These are phyloP conservation scores for Nicotiana sylvestris DNA, from an alignment of 257 asterid genomes.

Conservation along the genomic window DNA sequence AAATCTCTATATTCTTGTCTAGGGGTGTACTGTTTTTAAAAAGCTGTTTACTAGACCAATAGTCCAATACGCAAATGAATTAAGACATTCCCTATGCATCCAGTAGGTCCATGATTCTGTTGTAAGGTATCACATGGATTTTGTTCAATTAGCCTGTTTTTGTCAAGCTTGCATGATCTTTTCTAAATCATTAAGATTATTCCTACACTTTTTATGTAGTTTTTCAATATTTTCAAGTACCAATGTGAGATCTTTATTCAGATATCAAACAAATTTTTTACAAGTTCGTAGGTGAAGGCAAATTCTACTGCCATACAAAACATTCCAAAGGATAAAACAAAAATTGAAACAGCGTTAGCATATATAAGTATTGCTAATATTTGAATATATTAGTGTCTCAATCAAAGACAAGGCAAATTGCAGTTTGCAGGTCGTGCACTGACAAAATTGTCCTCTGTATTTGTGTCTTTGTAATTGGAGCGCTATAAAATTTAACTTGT, in stretches of 20 bases:
- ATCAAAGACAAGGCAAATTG: background rate
- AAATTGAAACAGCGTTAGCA: background rate
- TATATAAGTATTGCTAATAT: no score
- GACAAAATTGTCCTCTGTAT: background rate
- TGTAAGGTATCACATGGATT: background rate
- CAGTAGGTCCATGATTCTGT: background rate
- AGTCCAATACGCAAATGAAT: background rate
- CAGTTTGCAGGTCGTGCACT: background rate
- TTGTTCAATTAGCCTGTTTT: no score
- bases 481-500: background rate
- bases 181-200: no score
- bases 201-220: no score
- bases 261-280: background rate
- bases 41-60: background rate
- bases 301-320: background rate
- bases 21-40: background rate
- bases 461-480: background rate
- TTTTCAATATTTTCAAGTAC: no score
- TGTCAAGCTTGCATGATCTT: no score
- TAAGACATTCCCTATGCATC: background rate
- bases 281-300: background rate
- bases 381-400: background rate
- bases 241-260: no score
- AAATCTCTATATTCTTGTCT: background rate
- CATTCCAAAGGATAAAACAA: background rate